Percentiles rank a stretch among this genome's conserved stretches.
Conservation (phyloP, 1,139 yeast species). For the Debaryomycetaceae sp. region DNA sequence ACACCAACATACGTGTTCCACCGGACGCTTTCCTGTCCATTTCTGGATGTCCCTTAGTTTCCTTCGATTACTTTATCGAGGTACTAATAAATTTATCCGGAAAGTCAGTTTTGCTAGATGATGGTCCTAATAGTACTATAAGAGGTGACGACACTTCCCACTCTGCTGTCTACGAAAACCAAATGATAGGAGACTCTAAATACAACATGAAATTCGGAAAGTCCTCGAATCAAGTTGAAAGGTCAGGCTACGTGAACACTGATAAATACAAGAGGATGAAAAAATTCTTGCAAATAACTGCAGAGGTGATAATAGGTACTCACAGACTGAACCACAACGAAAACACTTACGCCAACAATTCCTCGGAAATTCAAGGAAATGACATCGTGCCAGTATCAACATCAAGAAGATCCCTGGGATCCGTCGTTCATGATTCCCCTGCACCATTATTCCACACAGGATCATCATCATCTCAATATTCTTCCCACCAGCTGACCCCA, state of each 20-base stretch:
- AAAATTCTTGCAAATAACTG: conserved; percentile 73
- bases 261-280: conserved; percentile 70
- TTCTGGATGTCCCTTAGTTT: conserved; percentile 65
- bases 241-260: conserved; percentile 63
- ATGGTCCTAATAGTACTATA: conserved; percentile 1
- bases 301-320: conserved; percentile 80
- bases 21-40: conserved; percentile 86
- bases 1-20: conserved; percentile 69
- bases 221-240: conserved; percentile 23
- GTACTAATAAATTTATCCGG: conserved; percentile 68
- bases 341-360: background rate
- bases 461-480: conserved; percentile 8
- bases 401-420: conserved; percentile 20
- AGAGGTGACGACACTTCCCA: conserved; percentile 9
- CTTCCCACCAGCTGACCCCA: conserved; percentile 1
- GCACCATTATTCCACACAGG: conserved; percentile 5
- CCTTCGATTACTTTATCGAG: conserved; percentile 83
- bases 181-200: conserved; percentile 8
- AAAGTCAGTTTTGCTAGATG: conserved; percentile 30
- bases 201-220: conserved; percentile 32
- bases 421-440: conserved; percentile 7
- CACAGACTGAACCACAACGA: conserved; percentile 29
- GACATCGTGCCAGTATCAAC: conserved; percentile 8
- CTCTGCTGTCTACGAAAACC: conserved; percentile 5
- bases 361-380: conserved; percentile 1